phyloP scores from a whole-genome alignment of 148 eudicot genomes.

The Drosera capensis region DNA sequence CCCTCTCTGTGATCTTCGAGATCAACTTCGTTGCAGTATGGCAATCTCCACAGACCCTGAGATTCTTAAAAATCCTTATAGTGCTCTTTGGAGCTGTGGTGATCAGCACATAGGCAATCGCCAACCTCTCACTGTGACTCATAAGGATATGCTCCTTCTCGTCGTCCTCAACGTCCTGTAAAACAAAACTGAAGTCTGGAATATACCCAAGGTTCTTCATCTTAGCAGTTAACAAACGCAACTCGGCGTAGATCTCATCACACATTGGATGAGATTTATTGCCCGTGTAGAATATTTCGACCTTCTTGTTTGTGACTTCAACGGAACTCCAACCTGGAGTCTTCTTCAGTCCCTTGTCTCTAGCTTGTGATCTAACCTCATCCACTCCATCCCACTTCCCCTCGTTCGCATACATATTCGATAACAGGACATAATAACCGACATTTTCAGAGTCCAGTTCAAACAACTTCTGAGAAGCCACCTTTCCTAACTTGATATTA shows the following conservation, averaged over 20 bases:
- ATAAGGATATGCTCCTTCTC: conserved; percentile 60
- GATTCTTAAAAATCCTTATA: conserved; percentile 49
- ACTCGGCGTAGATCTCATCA: conserved; percentile 32
- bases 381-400: conserved; percentile 64
- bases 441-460: conserved; percentile 40
- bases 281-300: conserved; percentile 50
- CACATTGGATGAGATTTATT: conserved; percentile 44
- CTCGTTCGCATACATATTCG: conserved; percentile 53
- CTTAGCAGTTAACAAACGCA: conserved; percentile 27
- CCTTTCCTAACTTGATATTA: conserved; percentile 45
- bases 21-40: conserved; percentile 56
- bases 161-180: conserved; percentile 78
- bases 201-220: conserved; percentile 47
- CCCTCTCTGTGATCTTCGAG: conserved; percentile 44
- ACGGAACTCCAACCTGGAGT: conserved; percentile 79
- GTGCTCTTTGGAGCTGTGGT: conserved; percentile 42
- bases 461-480: conserved; percentile 39
- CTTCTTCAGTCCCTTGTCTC: conserved; percentile 50
- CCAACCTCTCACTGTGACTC: conserved; percentile 63
- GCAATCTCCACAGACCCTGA: conserved; percentile 75
- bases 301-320: conserved; percentile 34
- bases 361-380: conserved; percentile 51
- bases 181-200: conserved; percentile 48
- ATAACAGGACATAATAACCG: conserved; percentile 58
- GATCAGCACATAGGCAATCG: conserved; percentile 52